Percentiles rank a stretch among this genome's conserved stretches.
Evolutionary conservation across 1,284 basidiomycete species (phyloP).

Genomic region (Malassezia dermatis): DNA sequence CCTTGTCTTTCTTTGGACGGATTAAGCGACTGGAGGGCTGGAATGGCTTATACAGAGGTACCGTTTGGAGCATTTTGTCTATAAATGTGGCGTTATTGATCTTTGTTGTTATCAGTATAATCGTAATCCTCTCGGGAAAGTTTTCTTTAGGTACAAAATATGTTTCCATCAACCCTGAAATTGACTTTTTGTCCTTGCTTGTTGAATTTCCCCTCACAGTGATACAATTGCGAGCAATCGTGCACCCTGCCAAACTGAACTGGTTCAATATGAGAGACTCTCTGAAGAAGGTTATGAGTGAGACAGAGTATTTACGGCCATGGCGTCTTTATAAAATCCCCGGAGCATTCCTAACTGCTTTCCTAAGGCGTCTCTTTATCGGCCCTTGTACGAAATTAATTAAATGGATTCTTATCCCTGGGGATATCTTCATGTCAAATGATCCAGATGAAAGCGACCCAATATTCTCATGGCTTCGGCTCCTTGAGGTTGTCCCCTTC

Average conservation of each 20-base stretch:
- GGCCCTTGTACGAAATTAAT: neutral
- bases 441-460: neutral
- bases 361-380: constrained; percentile 10
- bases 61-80: constrained; percentile 21
- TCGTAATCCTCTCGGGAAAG: neutral
- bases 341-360: constrained; percentile 28
- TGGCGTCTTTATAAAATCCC: constrained; percentile 39
- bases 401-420: neutral
- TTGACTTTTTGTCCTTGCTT: constrained; percentile 27
- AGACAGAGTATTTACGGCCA: constrained; percentile 32
- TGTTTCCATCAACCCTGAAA: neutral
- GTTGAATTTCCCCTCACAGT: constrained; percentile 36
- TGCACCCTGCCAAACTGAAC: constrained; percentile 34
- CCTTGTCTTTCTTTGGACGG: constrained; percentile 4
- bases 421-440: neutral
- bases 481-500: neutral
- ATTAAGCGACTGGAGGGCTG: constrained; percentile 41
- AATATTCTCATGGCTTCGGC: neutral
- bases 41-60: constrained; percentile 40
- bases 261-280: constrained; percentile 21
- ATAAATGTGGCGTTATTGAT: constrained; percentile 16
- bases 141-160: neutral
- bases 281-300: constrained; percentile 33
- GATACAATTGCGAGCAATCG: constrained; percentile 35
- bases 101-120: constrained; percentile 28